Base-by-base conservation (phyloP, 768 basidiomycete species). In the Austroboletus festivus region DNA sequence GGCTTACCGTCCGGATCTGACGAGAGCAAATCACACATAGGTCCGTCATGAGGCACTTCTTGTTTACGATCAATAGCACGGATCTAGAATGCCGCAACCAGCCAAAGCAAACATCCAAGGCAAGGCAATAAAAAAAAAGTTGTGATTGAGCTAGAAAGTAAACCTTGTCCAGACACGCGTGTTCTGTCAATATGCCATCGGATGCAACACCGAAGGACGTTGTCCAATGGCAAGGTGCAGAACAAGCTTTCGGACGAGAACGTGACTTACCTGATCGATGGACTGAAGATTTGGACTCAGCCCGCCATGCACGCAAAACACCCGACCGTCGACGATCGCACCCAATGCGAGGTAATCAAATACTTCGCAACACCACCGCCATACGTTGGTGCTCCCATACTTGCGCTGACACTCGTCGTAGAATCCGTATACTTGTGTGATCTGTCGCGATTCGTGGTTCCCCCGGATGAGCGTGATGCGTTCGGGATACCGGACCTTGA, bases 21-120 rank as follows among this genome's bases (percentile, higher is more conserved):
- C 95, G 95, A 98, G n/a, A 98, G 75, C 2, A 98, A 74, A 70
- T 98, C 95, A 62, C 95, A 98, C 95, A 98, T 97, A 8, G 93
- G 85, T 12, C 95, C 95, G 63, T 98, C 95, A 67, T 98, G 95
- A 22, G 95, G 95, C 20, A 98, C 95, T 64, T 98, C 95, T 68
- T 95, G 93, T 67, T 94, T 93, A 28, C 95, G 73, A 73, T 97
- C 94, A 59, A 98, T 95, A 31, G 85, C 78, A 43, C 95, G 87
- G 58, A 98, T 97, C 93, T 89, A 65, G 44, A 19, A 19, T 19
- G 18, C 7, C 16, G 34, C 10, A 35, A n/a, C 33, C 33, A 13
- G 16, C 10, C 5, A 34, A 34, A 34, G 16, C 33, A 15, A 34
- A n/a, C n/a, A n/a, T n/a, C n/a, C n/a, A n/a, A n/a, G n/a, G n/a